phyloP scores from a whole-genome alignment of 1,139 yeast species.

The Taphrina wiesneri region DNA sequence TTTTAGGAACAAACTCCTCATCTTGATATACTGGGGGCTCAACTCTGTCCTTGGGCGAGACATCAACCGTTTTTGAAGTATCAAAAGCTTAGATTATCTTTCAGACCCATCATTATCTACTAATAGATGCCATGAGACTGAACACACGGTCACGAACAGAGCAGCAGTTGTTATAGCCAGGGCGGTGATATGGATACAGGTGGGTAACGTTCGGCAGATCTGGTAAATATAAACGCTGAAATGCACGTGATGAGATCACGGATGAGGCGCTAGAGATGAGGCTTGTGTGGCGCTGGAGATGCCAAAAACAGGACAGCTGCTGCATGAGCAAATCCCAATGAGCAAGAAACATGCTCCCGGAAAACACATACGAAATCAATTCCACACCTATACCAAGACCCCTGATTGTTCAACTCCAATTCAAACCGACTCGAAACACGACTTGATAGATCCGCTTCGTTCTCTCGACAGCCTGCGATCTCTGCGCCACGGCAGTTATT shows the following conservation, averaged over 20 bases:
- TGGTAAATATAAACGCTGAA: too few species aligned
- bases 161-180: too few species aligned
- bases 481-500: not conserved
- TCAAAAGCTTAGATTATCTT: too few species aligned
- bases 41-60: slow-evolving; percentile 44
- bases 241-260: not conserved
- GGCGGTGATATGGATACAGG: too few species aligned
- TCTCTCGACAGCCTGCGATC: not conserved
- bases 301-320: slow-evolving; percentile 6
- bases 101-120: too few species aligned
- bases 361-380: not conserved
- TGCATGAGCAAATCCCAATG: slow-evolving; percentile 6
- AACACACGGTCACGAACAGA: too few species aligned
- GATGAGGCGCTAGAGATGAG: slow-evolving; percentile 2
- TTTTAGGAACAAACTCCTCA: slow-evolving; percentile 57
- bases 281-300: slow-evolving; percentile 1
- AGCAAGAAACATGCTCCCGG: slow-evolving; percentile 9
- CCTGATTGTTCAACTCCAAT: not conserved
- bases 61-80: slow-evolving; percentile 23
- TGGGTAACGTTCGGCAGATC: too few species aligned
- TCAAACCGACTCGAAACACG: not conserved
- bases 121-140: too few species aligned
- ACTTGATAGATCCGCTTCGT: not conserved
- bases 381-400: not conserved
- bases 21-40: slow-evolving; percentile 64